Base-by-base conservation (phyloP, 2,329 filamentous ascomycete species). In the Diaporthe vaccinii region DNA sequence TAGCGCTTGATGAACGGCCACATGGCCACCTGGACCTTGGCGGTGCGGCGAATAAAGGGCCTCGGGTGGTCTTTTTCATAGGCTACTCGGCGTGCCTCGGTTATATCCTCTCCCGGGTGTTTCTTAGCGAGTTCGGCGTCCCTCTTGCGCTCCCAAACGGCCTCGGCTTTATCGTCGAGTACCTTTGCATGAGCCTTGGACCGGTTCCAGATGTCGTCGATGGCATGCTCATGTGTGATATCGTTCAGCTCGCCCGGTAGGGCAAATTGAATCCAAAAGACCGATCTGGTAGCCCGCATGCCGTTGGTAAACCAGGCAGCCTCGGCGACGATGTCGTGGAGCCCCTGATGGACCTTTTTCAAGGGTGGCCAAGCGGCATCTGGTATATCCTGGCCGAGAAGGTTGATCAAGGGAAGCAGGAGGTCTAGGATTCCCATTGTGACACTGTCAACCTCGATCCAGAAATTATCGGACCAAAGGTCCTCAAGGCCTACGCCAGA, bases 361-460 rank as follows among this genome's bases (percentile, higher is more conserved):
- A 83, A 74, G 51, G 79, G 36, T 44, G 77, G 72, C 49, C 65
- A 39, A 51, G 49, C 71, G 46, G 70, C 20, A 7, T 55, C 12
- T 49, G 69, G 74, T 77, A 78, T 70, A 73, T 67, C 41, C 22
- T 53, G 22, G 65, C 82, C 80, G 76, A 82, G 78, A 51, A 83
- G 55, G 36, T 80, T 79, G 55, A 84, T 44, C 8, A 86, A 46
- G 1, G 85, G 85, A 34, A 85, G 78, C 51, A 87, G 81, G 49
- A 86, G 77, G 15, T 39, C 44, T 51, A 76, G 70, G 36, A 76
- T 76, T 12, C 57, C 74, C 34, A 72, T 28, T 25, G 75, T 75
- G 34, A 75, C 46, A 57, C 46, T 76, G 67, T 85, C 85, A 14
- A 87, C 83, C 14, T 73, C 70, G 2, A 76, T 59, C 84, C 84